Conservation (phyloP, 495 filamentous ascomycete species). For the Tetracladium setigerum region DNA sequence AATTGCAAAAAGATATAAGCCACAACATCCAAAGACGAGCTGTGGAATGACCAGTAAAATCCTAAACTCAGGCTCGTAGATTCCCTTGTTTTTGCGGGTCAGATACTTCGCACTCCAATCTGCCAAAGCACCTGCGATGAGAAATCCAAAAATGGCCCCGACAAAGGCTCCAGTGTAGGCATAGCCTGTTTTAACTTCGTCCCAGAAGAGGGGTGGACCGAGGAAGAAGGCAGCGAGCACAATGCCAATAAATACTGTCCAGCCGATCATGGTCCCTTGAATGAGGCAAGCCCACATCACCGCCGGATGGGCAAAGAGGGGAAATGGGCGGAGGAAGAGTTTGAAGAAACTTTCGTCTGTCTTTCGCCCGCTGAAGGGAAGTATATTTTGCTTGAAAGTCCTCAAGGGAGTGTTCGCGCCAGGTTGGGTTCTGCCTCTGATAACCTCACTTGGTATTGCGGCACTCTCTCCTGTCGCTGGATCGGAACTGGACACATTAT, state of each 20-base stretch:
- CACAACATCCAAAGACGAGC: constrained; percentile 66
- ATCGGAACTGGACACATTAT: background rate
- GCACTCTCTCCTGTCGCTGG: background rate
- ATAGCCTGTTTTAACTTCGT: constrained; percentile 77
- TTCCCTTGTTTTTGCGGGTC: constrained; percentile 66
- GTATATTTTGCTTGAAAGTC: constrained; percentile 47
- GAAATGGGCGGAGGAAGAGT: constrained; percentile 53
- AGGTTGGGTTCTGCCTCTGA: background rate
- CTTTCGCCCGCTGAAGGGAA: constrained; percentile 75
- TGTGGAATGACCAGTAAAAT: constrained; percentile 76
- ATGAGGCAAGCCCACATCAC: constrained; percentile 87
- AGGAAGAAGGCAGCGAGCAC: constrained; percentile 78
- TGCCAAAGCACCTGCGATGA: constrained; percentile 62
- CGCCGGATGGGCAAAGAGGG: constrained; percentile 69
- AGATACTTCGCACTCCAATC: constrained; percentile 65
- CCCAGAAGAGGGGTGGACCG: constrained; percentile 70
- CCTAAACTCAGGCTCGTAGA: constrained; percentile 89
- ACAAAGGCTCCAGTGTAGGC: constrained; percentile 83
- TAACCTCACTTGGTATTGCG: background rate
- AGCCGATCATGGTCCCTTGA: constrained; percentile 86
- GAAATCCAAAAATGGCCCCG: constrained; percentile 71
- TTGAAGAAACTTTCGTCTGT: constrained; percentile 55
- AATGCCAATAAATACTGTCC: constrained; percentile 91
- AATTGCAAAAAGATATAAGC: constrained; percentile 77
- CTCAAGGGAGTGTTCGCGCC: constrained; percentile 30